A percentile compares a stretch with the other conserved stretches of the same genome.
Conservation (phyloP, 1,284 basidiomycete genomes). For the Coniferiporia weirii region DNA sequence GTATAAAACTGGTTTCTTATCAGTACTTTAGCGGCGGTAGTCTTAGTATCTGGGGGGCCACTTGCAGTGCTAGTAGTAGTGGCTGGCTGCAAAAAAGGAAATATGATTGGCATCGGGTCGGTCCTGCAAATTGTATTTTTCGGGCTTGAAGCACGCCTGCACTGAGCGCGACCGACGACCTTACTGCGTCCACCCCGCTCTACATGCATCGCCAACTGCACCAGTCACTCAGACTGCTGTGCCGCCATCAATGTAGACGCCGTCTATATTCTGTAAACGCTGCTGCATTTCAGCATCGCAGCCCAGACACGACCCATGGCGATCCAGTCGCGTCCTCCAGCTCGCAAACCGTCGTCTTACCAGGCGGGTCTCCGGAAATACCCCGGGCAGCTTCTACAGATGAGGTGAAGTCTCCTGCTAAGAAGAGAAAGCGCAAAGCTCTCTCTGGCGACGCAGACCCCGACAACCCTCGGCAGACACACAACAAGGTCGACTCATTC, state of each 20-base stretch:
- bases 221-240: conserved; percentile 3
- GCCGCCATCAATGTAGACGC: conserved; percentile 12
- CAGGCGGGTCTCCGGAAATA: not conserved
- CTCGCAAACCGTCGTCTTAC: not conserved
- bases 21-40: too few relatives aligned
- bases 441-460: conserved; percentile 5
- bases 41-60: too few relatives aligned
- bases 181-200: not conserved
- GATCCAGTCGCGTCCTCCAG: conserved; percentile 6
- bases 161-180: not conserved
- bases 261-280: conserved; percentile 10
- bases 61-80: too few relatives aligned
- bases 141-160: too few relatives aligned
- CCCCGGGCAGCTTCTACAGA: not conserved
- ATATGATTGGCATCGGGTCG: too few relatives aligned
- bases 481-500: conserved; percentile 47
- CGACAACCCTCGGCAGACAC: conserved; percentile 28
- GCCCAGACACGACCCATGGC: not conserved
- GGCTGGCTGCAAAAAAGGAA: too few relatives aligned
- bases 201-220: conserved; percentile 15
- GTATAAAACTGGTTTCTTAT: too few relatives aligned
- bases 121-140: too few relatives aligned
- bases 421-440: not conserved
- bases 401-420: not conserved
- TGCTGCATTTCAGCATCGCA: not conserved